phyloP scores from a whole-genome alignment of 2,329 filamentous ascomycete species.

The Cercospora sp. region DNA sequence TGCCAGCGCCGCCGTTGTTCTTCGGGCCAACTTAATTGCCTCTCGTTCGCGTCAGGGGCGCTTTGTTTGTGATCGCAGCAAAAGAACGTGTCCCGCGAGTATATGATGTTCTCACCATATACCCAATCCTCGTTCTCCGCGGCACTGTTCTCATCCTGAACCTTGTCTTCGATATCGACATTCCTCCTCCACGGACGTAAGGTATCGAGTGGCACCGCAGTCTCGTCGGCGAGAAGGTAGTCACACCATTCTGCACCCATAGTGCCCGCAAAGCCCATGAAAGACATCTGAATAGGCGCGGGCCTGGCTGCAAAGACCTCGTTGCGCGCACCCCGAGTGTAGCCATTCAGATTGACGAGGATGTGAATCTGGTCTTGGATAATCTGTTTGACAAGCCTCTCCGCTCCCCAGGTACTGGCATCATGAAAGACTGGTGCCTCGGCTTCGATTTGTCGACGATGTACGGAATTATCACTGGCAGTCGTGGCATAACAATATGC shows the following conservation, averaged over 20 bases:
- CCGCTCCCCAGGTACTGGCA: constrained; percentile 81
- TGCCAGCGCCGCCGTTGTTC: constrained; percentile 81
- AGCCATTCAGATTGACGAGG: constrained; percentile 95
- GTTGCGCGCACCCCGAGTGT: constrained; percentile 93
- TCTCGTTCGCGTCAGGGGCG: constrained; percentile 69
- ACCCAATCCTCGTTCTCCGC: constrained; percentile 73
- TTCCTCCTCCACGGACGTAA: constrained; percentile 78
- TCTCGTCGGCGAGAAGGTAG: constrained; percentile 88
- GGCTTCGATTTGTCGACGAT: constrained; percentile 87
- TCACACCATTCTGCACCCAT: constrained; percentile 98
- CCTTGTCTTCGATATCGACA: constrained; percentile 67
- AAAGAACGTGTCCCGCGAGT: constrained; percentile 93
- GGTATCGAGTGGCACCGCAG: constrained; percentile 79
- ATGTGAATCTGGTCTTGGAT: constrained; percentile 88
- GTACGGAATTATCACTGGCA: constrained; percentile 80
- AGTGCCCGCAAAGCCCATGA: constrained; percentile 98
- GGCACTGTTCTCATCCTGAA: constrained; percentile 65
- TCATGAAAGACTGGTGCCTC: constrained; percentile 92
- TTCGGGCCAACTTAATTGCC: constrained; percentile 72
- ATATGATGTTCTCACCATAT: constrained; percentile 96
- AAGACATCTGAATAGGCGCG: constrained; percentile 97
- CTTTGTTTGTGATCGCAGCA: constrained; percentile 97
- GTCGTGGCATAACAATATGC: constrained; percentile 97
- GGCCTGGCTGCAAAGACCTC: constrained; percentile 95
- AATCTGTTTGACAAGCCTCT: constrained; percentile 83